Evolutionary conservation across 169 alveolate genomes (phyloP).

Genomic region (Theileria parva): DNA sequence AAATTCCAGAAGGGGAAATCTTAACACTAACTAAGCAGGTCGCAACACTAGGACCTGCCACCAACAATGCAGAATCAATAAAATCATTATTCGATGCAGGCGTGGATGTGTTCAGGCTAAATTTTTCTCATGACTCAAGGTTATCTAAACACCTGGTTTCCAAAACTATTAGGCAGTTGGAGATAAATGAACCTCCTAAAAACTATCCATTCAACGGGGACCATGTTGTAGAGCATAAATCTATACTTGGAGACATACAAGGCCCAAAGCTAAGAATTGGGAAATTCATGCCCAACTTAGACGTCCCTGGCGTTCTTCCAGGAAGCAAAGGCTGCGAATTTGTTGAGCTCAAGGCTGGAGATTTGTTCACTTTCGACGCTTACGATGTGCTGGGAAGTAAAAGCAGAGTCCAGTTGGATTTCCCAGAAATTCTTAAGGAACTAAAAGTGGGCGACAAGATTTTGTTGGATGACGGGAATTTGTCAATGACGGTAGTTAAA

Average conservation of each 20-base stretch:
- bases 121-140: conserved; percentile 79
- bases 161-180: conserved; percentile 67
- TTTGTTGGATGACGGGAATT: conserved; percentile 77
- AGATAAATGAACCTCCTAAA: conserved; percentile 64
- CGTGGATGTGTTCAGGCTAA: conserved; percentile 76
- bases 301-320: conserved; percentile 46
- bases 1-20: conserved; percentile 40
- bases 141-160: conserved; percentile 58
- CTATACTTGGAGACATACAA: conserved; percentile 77
- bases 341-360: conserved; percentile 76
- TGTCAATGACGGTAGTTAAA: conserved; percentile 65
- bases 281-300: conserved; percentile 73
- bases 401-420: conserved; percentile 69
- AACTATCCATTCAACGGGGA: conserved; percentile 18
- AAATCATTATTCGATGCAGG: conserved; percentile 76
- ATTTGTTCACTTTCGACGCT: conserved; percentile 71
- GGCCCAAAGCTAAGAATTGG: conserved; percentile 84
- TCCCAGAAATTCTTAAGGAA: conserved; percentile 69
- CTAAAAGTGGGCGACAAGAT: conserved; percentile 70
- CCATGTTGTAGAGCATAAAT: conserved; percentile 16
- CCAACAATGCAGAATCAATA: conserved; percentile 60
- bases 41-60: conserved; percentile 82
- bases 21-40: conserved; percentile 73
- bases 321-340: conserved; percentile 61
- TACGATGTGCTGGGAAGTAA: conserved; percentile 63